Percentiles rank a stretch among this genome's conserved stretches.
Evolutionary conservation across 2,329 filamentous ascomycete genomes (phyloP).

Genomic region (Xenoacremonium recifei): DNA sequence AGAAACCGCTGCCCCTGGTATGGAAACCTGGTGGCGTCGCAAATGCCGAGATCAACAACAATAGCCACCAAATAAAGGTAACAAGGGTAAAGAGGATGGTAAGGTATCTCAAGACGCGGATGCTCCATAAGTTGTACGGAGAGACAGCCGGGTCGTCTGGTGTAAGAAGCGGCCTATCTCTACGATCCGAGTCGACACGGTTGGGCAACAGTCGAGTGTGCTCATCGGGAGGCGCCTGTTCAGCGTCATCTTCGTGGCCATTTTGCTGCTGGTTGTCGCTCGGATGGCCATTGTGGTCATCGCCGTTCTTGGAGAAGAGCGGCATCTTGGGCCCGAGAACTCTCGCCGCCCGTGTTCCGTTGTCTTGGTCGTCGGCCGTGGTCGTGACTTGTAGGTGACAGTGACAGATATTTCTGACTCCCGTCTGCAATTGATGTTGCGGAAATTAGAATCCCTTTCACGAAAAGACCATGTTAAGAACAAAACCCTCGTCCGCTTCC

Average conservation of each 20-base stretch:
- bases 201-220: slow-evolving; percentile 68
- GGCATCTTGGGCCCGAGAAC: no score
- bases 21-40: slow-evolving; percentile 85
- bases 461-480: not conserved
- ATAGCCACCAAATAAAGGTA: slow-evolving; percentile 88
- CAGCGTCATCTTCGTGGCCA: slow-evolving; percentile 23
- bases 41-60: slow-evolving; percentile 87
- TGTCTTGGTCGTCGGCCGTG: no score
- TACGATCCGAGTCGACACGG: slow-evolving; percentile 51
- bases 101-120: slow-evolving; percentile 75
- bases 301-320: slow-evolving; percentile 30
- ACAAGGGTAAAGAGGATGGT: slow-evolving; percentile 73
- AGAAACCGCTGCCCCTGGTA: slow-evolving; percentile 88
- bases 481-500: not conserved
- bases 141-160: slow-evolving; percentile 59
- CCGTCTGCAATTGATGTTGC: not conserved
- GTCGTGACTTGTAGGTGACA: no score
- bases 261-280: slow-evolving; percentile 9
- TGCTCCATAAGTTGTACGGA: slow-evolving; percentile 92
- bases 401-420: not conserved
- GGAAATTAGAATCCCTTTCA: not conserved
- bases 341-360: no score
- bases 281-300: slow-evolving; percentile 15
- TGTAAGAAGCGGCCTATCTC: slow-evolving; percentile 31
- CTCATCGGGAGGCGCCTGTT: slow-evolving; percentile 42